phyloP scores from a whole-genome alignment of 495 filamentous ascomycete species.

The Neurospora africana region DNA sequence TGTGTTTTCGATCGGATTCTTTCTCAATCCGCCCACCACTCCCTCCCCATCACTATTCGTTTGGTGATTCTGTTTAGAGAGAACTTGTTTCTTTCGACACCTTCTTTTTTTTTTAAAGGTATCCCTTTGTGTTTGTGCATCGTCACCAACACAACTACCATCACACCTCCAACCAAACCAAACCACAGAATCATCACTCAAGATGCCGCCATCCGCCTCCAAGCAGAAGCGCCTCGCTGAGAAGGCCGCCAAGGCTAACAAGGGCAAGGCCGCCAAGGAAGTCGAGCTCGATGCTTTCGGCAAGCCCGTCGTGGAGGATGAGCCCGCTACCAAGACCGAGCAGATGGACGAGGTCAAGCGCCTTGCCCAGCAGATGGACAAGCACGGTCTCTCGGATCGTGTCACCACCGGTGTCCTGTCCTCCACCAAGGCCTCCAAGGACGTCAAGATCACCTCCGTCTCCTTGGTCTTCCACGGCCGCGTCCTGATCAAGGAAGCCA shows the following conservation, averaged over 20 bases:
- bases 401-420: conserved; percentile 96
- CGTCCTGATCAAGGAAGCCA: conserved; percentile 87
- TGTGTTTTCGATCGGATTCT: background rate
- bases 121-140: background rate
- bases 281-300: conserved; percentile 51
- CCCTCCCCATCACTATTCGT: background rate
- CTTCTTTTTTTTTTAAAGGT: conserved; percentile 1
- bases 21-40: background rate
- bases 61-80: background rate
- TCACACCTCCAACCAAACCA: background rate
- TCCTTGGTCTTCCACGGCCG: conserved; percentile 95
- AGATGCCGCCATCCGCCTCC: conserved; percentile 87
- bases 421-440: conserved; percentile 70
- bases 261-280: conserved; percentile 68
- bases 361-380: conserved; percentile 74
- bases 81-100: background rate
- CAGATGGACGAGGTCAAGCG: conserved; percentile 72
- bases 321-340: conserved; percentile 57
- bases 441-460: conserved; percentile 91
- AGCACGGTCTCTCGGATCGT: conserved; percentile 90
- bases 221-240: conserved; percentile 97
- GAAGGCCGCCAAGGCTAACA: conserved; percentile 68
- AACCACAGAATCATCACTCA: conserved; percentile 2
- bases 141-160: background rate
- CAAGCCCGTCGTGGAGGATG: conserved; percentile 47